A percentile compares a stretch with the other conserved stretches of the same genome.
Evolutionary conservation across 2,329 filamentous ascomycete species (phyloP).

Genomic region (Moelleriella libera): DNA sequence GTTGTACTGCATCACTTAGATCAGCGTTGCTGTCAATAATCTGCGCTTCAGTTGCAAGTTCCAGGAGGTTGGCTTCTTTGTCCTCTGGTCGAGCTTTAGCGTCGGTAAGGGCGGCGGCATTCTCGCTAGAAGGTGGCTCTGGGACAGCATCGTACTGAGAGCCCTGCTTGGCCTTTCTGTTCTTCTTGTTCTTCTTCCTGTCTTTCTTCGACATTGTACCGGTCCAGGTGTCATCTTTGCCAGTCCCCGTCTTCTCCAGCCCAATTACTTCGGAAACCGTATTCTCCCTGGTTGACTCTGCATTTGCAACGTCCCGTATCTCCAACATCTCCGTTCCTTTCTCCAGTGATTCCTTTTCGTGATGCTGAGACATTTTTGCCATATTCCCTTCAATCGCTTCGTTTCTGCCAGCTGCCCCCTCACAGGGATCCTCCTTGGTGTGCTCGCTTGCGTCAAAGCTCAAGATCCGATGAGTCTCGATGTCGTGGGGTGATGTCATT

Average conservation of each 20-base stretch:
- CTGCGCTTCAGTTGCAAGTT: conserved; percentile 5
- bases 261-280: not conserved
- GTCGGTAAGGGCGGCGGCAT: conserved; percentile 1
- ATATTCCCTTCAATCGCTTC: too few relatives aligned
- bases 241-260: conserved; percentile 3
- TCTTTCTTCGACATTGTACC: conserved; percentile 11
- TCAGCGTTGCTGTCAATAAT: conserved; percentile 1
- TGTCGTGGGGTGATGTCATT: too few relatives aligned
- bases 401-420: too few relatives aligned
- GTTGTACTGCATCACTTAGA: conserved; percentile 1
- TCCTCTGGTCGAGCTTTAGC: conserved; percentile 7
- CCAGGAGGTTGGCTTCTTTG: conserved; percentile 4
- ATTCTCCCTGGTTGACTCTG: conserved; percentile 4
- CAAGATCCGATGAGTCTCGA: too few relatives aligned
- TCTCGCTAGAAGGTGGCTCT: conserved; percentile 3
- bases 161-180: conserved; percentile 6
- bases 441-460: too few relatives aligned
- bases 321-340: too few relatives aligned
- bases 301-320: conserved; percentile 1
- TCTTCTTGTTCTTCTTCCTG: conserved; percentile 13
- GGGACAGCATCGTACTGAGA: conserved; percentile 1
- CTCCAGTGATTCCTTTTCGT: too few relatives aligned
- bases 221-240: conserved; percentile 2
- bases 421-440: too few relatives aligned
- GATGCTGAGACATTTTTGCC: too few relatives aligned